Conservation (phyloP, 1,139 yeast genomes). For the Yarrowia galli region DNA sequence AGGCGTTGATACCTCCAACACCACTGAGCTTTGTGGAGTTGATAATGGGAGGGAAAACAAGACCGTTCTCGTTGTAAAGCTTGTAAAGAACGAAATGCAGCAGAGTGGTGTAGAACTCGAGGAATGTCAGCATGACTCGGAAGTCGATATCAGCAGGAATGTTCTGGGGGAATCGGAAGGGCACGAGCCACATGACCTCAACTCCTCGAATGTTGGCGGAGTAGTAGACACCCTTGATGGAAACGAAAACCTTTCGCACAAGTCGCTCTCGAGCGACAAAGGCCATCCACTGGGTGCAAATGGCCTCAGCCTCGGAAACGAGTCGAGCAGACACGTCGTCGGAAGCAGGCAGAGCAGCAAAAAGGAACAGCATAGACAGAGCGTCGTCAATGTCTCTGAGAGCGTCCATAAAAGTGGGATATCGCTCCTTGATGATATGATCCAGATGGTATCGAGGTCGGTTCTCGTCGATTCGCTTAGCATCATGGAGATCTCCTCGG, state of each 20-base stretch:
- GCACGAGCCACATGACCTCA: slow-evolving; percentile 94
- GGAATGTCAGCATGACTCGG: slow-evolving; percentile 94
- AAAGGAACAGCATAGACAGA: slow-evolving; percentile 89
- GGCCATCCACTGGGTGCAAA: slow-evolving; percentile 96
- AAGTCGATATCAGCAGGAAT: slow-evolving; percentile 95
- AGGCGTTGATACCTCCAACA: slow-evolving; percentile 88
- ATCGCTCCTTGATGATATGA: slow-evolving; percentile 90
- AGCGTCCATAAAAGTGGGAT: slow-evolving; percentile 93
- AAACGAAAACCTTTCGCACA: slow-evolving; percentile 88
- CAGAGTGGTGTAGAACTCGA: slow-evolving; percentile 93
- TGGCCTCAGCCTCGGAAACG: slow-evolving; percentile 82
- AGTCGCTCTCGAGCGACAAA: slow-evolving; percentile 85
- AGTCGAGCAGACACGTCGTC: slow-evolving; percentile 79
- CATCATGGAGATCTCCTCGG: slow-evolving; percentile 88
- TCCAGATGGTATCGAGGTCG: slow-evolving; percentile 88
- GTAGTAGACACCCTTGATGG: slow-evolving; percentile 96
- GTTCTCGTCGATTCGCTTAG: slow-evolving; percentile 80
- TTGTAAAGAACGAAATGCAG: slow-evolving; percentile 86
- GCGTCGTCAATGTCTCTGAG: slow-evolving; percentile 95
- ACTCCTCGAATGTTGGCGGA: slow-evolving; percentile 91
- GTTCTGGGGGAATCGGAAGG: slow-evolving; percentile 95
- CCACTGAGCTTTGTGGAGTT: slow-evolving; percentile 76
- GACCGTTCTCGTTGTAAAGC: slow-evolving; percentile 81
- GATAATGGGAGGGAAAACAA: slow-evolving; percentile 90
- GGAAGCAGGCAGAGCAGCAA: slow-evolving; percentile 94